Percentiles rank a stretch among this genome's conserved stretches.
Conservation (phyloP, 1,284 basidiomycete genomes). For the Trichosporon coremiiforme region DNA sequence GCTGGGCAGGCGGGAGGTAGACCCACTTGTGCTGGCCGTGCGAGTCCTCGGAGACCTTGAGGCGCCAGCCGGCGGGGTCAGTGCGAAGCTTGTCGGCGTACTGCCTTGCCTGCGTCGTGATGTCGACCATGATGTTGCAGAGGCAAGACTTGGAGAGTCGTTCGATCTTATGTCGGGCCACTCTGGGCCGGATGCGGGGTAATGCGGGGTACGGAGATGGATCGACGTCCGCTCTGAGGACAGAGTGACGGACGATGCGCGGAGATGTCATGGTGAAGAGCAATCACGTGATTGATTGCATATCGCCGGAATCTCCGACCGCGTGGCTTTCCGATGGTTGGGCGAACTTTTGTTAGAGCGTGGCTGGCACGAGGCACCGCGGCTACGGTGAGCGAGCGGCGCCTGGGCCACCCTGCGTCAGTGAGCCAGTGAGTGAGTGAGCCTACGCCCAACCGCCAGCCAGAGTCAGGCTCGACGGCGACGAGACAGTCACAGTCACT, state of each 20-base stretch:
- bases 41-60: slow-evolving; percentile 71
- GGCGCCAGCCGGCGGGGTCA: slow-evolving; percentile 79
- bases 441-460: not conserved
- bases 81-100: slow-evolving; percentile 40
- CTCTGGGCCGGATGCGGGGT: no score
- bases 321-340: not conserved
- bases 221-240: no score
- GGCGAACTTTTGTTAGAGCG: slow-evolving; percentile 5
- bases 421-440: not conserved
- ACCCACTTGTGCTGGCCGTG: slow-evolving; percentile 86
- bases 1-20: slow-evolving; percentile 70
- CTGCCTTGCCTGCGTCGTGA: slow-evolving; percentile 14
- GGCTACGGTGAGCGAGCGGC: not conserved
- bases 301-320: slow-evolving; percentile 18
- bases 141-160: slow-evolving; percentile 9
- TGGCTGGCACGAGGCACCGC: not conserved
- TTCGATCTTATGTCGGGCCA: slow-evolving; percentile 10
- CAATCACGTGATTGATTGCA: not conserved
- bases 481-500: not conserved
- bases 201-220: no score
- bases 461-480: slow-evolving; percentile 5
- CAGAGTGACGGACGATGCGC: no score
- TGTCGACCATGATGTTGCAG: slow-evolving; percentile 2
- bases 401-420: not conserved
- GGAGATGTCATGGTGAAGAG: no score